Evolutionary conservation across 257 asterid genomes (phyloP).

Genomic region (Nicotiana noctiflora): DNA sequence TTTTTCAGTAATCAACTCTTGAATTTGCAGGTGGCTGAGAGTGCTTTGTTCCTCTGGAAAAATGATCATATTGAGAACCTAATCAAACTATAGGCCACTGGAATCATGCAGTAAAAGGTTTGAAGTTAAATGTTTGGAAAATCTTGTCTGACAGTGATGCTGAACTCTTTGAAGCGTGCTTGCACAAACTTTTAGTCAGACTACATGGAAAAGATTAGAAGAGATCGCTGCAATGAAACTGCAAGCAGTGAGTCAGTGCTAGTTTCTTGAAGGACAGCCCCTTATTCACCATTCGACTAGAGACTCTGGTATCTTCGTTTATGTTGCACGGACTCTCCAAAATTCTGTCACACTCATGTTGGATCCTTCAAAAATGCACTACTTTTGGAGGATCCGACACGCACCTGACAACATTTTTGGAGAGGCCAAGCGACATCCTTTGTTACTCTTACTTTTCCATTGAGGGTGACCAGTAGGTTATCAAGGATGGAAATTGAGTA

Average conservation of each 20-base stretch:
- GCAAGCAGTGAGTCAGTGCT: slow-evolving; percentile 31
- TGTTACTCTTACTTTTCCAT: neutral
- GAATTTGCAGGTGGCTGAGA: slow-evolving; percentile 58
- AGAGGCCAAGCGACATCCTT: neutral
- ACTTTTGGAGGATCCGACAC: too few species aligned
- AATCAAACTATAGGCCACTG: slow-evolving; percentile 62
- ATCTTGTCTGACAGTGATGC: slow-evolving; percentile 52
- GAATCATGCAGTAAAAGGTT: slow-evolving; percentile 64
- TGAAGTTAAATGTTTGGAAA: slow-evolving; percentile 54
- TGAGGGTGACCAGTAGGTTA: slow-evolving; percentile 21
- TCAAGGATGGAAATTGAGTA: slow-evolving; percentile 15
- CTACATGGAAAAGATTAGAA: slow-evolving; percentile 53
- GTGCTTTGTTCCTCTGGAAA: slow-evolving; percentile 69
- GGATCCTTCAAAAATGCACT: too few species aligned
- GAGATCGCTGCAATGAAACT: slow-evolving; percentile 46
- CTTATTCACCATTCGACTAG: slow-evolving; percentile 39
- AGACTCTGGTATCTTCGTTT: neutral
- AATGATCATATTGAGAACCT: slow-evolving; percentile 54
- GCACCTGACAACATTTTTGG: too few species aligned
- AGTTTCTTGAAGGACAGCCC: slow-evolving; percentile 25
- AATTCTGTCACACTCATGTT: too few species aligned
- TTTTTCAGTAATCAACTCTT: neutral
- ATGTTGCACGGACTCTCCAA: too few species aligned
- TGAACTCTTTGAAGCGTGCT: slow-evolving; percentile 57
- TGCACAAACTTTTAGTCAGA: slow-evolving; percentile 43